These are phyloP conservation scores for Lagenidium giganteum DNA, from an alignment of 352 stramenopile species.

Conservation along the genomic window DNA sequence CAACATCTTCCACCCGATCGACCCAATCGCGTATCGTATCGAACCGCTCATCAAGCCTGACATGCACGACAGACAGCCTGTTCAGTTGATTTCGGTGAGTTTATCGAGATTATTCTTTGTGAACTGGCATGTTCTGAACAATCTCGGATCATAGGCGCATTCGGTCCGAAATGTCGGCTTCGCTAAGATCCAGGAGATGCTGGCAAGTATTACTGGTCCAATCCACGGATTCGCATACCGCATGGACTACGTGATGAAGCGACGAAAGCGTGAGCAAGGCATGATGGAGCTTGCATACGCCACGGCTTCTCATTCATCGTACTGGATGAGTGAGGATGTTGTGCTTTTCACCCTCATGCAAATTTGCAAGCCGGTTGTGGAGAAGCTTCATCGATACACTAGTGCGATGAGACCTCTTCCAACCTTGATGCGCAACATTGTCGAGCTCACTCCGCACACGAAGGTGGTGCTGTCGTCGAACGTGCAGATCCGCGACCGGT, in stretches of 20 bases:
- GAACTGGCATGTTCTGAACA: neutral
- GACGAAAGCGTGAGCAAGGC: conserved; percentile 69
- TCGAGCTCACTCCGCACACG: conserved; percentile 73
- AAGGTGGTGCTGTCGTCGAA: conserved; percentile 63
- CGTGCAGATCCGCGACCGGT: conserved; percentile 70
- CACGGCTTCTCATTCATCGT: conserved; percentile 78
- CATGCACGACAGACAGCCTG: conserved; percentile 82
- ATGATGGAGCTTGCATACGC: conserved; percentile 87
- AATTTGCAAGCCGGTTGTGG: conserved; percentile 77
- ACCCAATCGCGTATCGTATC: conserved; percentile 89
- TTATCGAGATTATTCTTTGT: neutral
- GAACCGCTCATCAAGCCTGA: conserved; percentile 87
- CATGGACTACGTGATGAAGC: conserved; percentile 78
- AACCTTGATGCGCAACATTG: conserved; percentile 69
- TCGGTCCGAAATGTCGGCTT: conserved; percentile 60
- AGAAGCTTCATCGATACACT: conserved; percentile 80
- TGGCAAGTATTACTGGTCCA: conserved; percentile 60
- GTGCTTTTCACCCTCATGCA: conserved; percentile 86
- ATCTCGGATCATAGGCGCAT: conserved; percentile 32
- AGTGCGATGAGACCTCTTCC: conserved; percentile 65
- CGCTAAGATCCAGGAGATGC: conserved; percentile 73
- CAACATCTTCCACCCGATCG: conserved; percentile 91
- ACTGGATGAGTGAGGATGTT: conserved; percentile 87
- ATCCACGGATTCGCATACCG: conserved; percentile 72
- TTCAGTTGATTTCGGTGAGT: conserved; percentile 71